Evolutionary conservation across 345 rosid genomes (phyloP).

Genomic region (Salix brachista): DNA sequence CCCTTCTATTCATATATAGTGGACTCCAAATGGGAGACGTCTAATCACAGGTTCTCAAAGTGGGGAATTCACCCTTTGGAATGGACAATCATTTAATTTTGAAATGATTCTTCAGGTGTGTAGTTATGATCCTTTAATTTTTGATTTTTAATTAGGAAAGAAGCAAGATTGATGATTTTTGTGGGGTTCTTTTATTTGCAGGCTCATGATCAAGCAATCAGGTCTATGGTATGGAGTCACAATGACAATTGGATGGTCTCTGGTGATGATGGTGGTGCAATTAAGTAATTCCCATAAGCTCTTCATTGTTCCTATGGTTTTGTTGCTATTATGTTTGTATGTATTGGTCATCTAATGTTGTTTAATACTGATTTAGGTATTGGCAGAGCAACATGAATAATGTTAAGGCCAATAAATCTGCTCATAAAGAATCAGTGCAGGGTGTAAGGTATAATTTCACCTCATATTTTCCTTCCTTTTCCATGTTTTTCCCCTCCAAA

Average conservation of each 20-base stretch:
- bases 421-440: conserved; percentile 94
- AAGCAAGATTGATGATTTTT: conserved; percentile 6
- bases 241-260: conserved; percentile 98
- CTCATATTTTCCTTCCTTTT: conserved; percentile 1
- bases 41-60: conserved; percentile 96
- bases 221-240: conserved; percentile 98
- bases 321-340: background rate
- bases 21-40: conserved; percentile 97
- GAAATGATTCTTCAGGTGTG: conserved; percentile 97
- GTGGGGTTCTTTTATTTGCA: conserved; percentile 19
- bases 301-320: background rate
- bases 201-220: conserved; percentile 99
- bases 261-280: conserved; percentile 95
- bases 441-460: conserved; percentile 61
- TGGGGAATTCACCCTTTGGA: conserved; percentile 98
- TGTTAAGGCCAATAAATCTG: conserved; percentile 90
- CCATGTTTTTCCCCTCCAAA: background rate
- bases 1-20: conserved; percentile 42
- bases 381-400: conserved; percentile 99
- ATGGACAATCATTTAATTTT: conserved; percentile 95
- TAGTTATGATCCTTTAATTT: background rate
- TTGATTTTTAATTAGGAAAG: background rate
- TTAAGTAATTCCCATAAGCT: conserved; percentile 50
- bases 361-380: conserved; percentile 47
- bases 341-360: background rate